Conservation (phyloP, 2,329 filamentous ascomycete species). For the Calycina marina region DNA sequence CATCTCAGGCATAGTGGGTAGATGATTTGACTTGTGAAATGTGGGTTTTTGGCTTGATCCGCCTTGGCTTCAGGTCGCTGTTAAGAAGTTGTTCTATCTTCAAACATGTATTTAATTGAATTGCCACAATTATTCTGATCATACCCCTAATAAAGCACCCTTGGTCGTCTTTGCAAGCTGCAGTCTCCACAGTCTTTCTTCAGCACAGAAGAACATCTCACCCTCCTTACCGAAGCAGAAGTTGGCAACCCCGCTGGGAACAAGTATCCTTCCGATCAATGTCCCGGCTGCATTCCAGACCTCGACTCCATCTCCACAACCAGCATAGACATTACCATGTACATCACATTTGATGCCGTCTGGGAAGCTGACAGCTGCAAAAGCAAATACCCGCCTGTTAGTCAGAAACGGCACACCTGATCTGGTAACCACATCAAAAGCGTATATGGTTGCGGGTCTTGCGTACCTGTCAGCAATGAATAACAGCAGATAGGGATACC, state of each 20-base stretch:
- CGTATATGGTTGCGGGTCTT: conserved; percentile 27
- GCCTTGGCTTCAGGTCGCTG: too few species aligned
- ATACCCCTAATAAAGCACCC: conserved; percentile 23
- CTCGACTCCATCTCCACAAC: conserved; percentile 34
- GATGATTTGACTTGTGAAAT: too few species aligned
- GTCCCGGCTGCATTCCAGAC: conserved; percentile 31
- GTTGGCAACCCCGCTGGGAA: conserved; percentile 29
- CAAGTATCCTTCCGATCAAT: conserved; percentile 29
- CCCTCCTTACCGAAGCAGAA: conserved; percentile 32
- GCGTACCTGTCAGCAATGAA: not conserved
- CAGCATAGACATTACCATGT: conserved; percentile 38
- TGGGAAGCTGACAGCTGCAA: conserved; percentile 31
- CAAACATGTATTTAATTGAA: too few species aligned
- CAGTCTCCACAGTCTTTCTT: conserved; percentile 30
- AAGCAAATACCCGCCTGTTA: conserved; percentile 38
- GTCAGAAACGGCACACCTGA: conserved; percentile 27
- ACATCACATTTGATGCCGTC: conserved; percentile 34
- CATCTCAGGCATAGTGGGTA: too few species aligned
- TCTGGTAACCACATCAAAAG: conserved; percentile 30
- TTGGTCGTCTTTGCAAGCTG: conserved; percentile 21
- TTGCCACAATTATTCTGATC: conserved; percentile 12
- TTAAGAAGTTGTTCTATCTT: too few species aligned
- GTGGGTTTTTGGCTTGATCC: too few species aligned
- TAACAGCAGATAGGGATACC: conserved; percentile 2
- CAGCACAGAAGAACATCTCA: conserved; percentile 32